These are phyloP conservation scores for Evernia prunastri DNA, from an alignment of 495 filamentous ascomycete genomes.

Conservation along the genomic window DNA sequence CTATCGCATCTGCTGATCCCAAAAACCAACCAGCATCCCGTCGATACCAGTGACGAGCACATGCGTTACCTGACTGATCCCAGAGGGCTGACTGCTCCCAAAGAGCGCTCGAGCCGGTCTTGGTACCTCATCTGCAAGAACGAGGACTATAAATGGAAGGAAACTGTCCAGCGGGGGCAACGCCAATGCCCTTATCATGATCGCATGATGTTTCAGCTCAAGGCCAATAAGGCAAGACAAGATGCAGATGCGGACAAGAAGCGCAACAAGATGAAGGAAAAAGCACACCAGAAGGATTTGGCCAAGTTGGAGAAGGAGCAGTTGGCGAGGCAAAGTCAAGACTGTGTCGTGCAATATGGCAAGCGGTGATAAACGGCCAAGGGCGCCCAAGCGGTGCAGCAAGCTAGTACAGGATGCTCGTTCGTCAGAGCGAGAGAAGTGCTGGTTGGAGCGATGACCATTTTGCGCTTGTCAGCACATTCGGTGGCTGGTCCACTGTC, in stretches of 20 bases:
- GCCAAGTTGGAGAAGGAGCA: background rate
- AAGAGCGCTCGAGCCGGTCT: background rate
- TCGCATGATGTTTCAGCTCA: too few relatives aligned
- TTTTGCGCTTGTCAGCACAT: too few relatives aligned
- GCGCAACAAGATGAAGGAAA: too few relatives aligned
- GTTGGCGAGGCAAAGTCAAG: background rate
- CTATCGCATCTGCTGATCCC: background rate
- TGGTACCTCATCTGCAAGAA: background rate
- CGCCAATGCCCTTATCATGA: too few relatives aligned
- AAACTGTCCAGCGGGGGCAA: too few relatives aligned
- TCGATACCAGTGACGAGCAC: background rate
- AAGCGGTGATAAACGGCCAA: background rate
- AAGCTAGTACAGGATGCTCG: background rate
- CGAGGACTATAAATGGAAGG: background rate
- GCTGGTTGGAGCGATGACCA: background rate
- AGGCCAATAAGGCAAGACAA: too few relatives aligned
- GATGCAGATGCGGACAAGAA: too few relatives aligned
- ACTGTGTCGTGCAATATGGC: background rate
- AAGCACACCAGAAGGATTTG: too few relatives aligned
- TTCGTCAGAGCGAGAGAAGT: background rate
- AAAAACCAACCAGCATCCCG: background rate
- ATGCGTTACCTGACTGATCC: background rate
- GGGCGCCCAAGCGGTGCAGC: background rate
- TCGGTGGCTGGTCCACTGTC: too few relatives aligned
- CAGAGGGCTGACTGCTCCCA: too few relatives aligned